These are phyloP conservation scores for Russula sp. DNA, from an alignment of 768 basidiomycete species.

Conservation along the genomic window DNA sequence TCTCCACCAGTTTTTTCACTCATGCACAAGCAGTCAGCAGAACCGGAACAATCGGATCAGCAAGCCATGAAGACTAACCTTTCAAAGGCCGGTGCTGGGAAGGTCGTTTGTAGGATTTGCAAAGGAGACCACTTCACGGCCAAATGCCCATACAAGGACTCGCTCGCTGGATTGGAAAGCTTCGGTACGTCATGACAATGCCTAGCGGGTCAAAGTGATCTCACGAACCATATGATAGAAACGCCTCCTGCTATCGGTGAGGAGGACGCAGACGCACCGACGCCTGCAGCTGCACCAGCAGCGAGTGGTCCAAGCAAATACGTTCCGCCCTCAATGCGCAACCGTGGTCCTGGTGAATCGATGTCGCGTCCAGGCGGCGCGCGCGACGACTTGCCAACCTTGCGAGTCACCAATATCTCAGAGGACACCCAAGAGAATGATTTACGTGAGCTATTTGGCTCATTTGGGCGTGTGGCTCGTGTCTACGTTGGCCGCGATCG, in stretches of 20 bases:
- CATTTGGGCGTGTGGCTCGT: constrained; percentile 80
- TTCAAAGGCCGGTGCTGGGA: constrained; percentile 74
- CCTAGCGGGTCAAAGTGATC: constrained; percentile 8
- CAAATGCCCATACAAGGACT: constrained; percentile 97
- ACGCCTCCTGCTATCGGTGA: constrained; percentile 40
- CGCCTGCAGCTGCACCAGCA: constrained; percentile 21
- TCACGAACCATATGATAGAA: constrained; percentile 35
- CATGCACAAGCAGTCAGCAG: constrained; percentile 46
- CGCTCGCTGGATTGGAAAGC: constrained; percentile 70
- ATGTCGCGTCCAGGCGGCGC: constrained; percentile 41
- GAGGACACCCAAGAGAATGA: constrained; percentile 95
- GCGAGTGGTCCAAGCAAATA: constrained; percentile 30
- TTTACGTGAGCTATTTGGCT: constrained; percentile 83
- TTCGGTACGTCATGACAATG: constrained; percentile 44
- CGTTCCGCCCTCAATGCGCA: constrained; percentile 31
- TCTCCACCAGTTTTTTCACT: not conserved
- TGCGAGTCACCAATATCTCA: constrained; percentile 95
- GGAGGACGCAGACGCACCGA: constrained; percentile 38
- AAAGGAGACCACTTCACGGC: constrained; percentile 98
- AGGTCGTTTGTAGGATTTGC: constrained; percentile 89
- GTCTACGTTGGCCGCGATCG: constrained; percentile 95
- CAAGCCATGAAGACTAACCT: constrained; percentile 64
- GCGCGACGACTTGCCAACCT: constrained; percentile 91
- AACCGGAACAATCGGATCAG: constrained; percentile 63
- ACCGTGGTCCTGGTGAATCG: constrained; percentile 30